Percentiles rank a stretch among this genome's conserved stretches.
Evolutionary conservation across 805 yeast species (phyloP).

Genomic region (Cyberlindnera euphorbiiphila): DNA sequence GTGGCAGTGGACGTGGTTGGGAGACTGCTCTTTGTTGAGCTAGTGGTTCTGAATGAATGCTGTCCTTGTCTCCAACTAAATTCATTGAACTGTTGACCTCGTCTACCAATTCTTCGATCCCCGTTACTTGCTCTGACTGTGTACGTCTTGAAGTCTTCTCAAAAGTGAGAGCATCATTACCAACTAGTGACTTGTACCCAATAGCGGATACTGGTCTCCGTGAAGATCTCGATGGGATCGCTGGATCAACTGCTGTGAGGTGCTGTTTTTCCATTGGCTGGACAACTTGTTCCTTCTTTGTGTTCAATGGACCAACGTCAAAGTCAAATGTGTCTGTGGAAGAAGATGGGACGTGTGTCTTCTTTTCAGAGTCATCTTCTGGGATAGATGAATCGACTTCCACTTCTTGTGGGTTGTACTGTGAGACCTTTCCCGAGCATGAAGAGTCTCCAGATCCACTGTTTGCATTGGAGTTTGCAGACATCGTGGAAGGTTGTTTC

Average conservation of each 20-base stretch:
- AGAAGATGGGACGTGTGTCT: conserved; percentile 2
- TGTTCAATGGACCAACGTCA: conserved; percentile 22
- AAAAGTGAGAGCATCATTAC: background rate
- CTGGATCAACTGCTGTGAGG: conserved; percentile 15
- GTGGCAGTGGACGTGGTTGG: conserved; percentile 22
- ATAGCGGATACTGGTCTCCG: conserved; percentile 25
- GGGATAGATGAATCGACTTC: conserved; percentile 1
- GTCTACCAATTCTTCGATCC: conserved; percentile 14
- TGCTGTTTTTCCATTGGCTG: conserved; percentile 13
- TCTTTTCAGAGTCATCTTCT: conserved; percentile 2
- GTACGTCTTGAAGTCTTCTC: conserved; percentile 13
- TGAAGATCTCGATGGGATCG: conserved; percentile 29
- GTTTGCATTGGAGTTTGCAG: conserved; percentile 4
- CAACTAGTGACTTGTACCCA: conserved; percentile 6
- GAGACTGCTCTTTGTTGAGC: conserved; percentile 5
- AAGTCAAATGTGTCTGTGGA: conserved; percentile 24
- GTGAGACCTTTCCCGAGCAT: conserved; percentile 14
- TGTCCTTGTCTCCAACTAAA: background rate
- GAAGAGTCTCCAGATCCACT: conserved; percentile 12
- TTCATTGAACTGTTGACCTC: conserved; percentile 7
- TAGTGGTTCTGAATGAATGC: background rate
- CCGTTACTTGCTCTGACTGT: conserved; percentile 9
- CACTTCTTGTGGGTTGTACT: conserved; percentile 2
- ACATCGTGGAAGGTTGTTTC: conserved; percentile 5
- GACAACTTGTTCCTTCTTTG: conserved; percentile 12